Evolutionary conservation across 2,329 filamentous ascomycete species (phyloP).

Genomic region (Decorospora gaudefroyi): DNA sequence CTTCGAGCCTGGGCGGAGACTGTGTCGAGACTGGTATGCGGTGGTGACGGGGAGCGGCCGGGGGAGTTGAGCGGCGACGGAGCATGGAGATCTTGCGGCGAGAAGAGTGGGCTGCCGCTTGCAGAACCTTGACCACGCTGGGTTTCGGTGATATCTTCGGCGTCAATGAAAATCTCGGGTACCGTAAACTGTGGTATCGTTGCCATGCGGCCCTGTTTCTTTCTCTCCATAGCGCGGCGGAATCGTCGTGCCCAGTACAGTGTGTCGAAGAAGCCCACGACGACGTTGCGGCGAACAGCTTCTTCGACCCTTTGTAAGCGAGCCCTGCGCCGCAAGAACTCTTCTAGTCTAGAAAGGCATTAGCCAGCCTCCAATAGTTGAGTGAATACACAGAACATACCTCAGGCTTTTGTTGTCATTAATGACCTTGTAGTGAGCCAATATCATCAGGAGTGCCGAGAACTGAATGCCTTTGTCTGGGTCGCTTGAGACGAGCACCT

Average conservation of each 20-base stretch:
- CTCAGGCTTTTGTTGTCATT: conserved; percentile 93
- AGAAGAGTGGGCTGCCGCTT: conserved; percentile 42
- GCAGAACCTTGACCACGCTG: conserved; percentile 45
- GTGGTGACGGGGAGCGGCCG: conserved; percentile 33
- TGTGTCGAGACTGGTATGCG: conserved; percentile 33
- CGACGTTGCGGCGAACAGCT: conserved; percentile 84
- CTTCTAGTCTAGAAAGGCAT: conserved; percentile 70
- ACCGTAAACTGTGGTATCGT: conserved; percentile 78
- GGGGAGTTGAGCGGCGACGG: conserved; percentile 29
- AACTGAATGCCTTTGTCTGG: conserved; percentile 89
- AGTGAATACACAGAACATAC: conserved; percentile 50
- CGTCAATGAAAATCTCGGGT: conserved; percentile 88
- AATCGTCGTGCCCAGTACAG: conserved; percentile 86
- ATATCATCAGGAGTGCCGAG: conserved; percentile 87
- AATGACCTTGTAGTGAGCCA: conserved; percentile 98
- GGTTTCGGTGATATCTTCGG: conserved; percentile 62
- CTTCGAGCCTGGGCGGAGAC: conserved; percentile 28
- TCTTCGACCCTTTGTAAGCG: conserved; percentile 93
- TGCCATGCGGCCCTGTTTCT: conserved; percentile 73
- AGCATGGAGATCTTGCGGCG: conserved; percentile 36
- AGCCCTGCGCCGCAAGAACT: conserved; percentile 88
- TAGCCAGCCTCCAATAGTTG: neutral
- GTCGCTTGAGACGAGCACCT: conserved; percentile 91
- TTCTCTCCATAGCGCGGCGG: conserved; percentile 72
- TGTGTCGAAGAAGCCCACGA: conserved; percentile 95